A percentile compares a stretch with the other conserved stretches of the same genome.
Conservation (phyloP, 352 stramenopile species). For the Phytophthora sojae region DNA sequence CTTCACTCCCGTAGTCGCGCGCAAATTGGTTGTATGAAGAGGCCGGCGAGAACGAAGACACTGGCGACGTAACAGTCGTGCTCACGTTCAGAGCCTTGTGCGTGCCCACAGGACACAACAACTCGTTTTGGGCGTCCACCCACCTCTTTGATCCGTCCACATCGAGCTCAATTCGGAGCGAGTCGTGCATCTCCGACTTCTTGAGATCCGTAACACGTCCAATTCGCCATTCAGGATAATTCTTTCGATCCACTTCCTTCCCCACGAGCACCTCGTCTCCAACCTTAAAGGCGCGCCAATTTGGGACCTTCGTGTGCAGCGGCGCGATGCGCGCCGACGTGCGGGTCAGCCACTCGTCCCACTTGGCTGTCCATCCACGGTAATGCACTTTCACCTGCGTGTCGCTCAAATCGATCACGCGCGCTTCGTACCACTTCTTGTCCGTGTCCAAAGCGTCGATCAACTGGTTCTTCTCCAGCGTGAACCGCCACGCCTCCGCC, state of each 20-base stretch:
- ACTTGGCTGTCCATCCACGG: conserved; percentile 96
- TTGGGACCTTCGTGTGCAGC: conserved; percentile 87
- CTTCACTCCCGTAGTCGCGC: conserved; percentile 51
- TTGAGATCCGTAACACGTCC: conserved; percentile 48
- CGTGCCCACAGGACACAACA: conserved; percentile 64
- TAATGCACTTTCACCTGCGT: conserved; percentile 93
- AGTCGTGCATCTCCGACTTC: conserved; percentile 23
- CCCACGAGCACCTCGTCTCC: conserved; percentile 65
- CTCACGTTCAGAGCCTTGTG: conserved; percentile 64
- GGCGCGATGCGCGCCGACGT: conserved; percentile 90
- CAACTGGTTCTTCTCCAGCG: conserved; percentile 60
- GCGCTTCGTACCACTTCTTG: conserved; percentile 85
- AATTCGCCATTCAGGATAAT: conserved; percentile 71
- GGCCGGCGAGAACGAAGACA: conserved; percentile 21
- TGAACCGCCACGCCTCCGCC: conserved; percentile 66
- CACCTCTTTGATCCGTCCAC: conserved; percentile 56
- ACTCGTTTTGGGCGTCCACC: conserved; percentile 69
- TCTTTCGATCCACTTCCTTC: conserved; percentile 36
- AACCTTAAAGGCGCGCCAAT: conserved; percentile 76
- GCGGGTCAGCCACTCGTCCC: conserved; percentile 96
- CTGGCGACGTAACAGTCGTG: conserved; percentile 16
- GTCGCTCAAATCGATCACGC: conserved; percentile 51
- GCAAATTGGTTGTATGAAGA: conserved; percentile 47
- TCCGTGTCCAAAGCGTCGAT: conserved; percentile 82
- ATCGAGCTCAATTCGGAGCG: conserved; percentile 53